Percentiles rank a stretch among this genome's conserved stretches.
phyloP scores from a whole-genome alignment of 2,329 filamentous ascomycete species.

The Fusarium sp. region DNA sequence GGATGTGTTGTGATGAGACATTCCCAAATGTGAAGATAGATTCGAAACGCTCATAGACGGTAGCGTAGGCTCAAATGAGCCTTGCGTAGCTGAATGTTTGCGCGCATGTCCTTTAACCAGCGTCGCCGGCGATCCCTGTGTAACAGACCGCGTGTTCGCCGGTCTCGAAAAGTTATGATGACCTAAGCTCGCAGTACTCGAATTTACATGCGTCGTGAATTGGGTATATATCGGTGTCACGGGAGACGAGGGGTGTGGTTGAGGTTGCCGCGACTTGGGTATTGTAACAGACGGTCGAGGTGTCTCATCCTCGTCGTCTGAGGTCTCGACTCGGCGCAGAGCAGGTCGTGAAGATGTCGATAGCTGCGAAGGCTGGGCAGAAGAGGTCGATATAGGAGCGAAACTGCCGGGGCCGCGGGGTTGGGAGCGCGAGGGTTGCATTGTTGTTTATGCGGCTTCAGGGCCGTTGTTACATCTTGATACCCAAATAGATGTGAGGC shows the following conservation, averaged over 20 bases:
- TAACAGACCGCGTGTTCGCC: constrained; percentile 48
- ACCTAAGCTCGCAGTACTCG: constrained; percentile 57
- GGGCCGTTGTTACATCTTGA: constrained; percentile 58
- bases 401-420: constrained; percentile 66
- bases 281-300: constrained; percentile 53
- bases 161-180: constrained; percentile 68
- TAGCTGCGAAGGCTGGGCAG: constrained; percentile 45
- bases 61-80: constrained; percentile 79
- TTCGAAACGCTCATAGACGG: constrained; percentile 70
- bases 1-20: constrained; percentile 50
- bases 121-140: constrained; percentile 47
- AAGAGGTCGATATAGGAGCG: constrained; percentile 59
- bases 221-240: constrained; percentile 61
- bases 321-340: constrained; percentile 49
- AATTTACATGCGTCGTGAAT: constrained; percentile 60
- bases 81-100: constrained; percentile 78
- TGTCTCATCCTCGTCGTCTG: constrained; percentile 42
- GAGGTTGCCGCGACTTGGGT: constrained; percentile 57
- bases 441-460: constrained; percentile 49
- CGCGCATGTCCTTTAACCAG: constrained; percentile 61
- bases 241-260: constrained; percentile 48
- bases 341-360: constrained; percentile 47
- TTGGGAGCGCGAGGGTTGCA: constrained; percentile 61
- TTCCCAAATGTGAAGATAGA: constrained; percentile 61
- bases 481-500: constrained; percentile 17